Conservation (phyloP, 345 rosid species). For the Citrus sp. region DNA sequence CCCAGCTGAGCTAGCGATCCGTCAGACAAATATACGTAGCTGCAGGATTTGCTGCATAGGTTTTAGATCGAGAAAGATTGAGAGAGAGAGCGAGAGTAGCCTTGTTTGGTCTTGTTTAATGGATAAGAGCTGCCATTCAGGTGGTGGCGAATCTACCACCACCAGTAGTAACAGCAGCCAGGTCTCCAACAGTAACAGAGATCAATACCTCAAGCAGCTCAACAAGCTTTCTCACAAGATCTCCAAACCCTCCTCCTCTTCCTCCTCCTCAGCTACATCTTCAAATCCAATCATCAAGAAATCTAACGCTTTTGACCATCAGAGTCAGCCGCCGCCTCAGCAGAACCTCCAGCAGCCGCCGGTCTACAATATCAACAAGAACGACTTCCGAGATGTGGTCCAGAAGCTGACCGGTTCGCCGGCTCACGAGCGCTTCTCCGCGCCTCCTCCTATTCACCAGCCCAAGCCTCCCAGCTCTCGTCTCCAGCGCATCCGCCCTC, state of each 20-base stretch:
- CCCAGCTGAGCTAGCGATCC: no score
- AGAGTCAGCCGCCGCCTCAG: conserved; percentile 18
- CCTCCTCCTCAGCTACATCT: neutral
- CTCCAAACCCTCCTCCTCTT: conserved; percentile 36
- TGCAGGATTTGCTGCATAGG: no score
- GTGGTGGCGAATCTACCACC: conserved; percentile 44
- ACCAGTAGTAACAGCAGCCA: conserved; percentile 18
- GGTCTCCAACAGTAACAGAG: conserved; percentile 21
- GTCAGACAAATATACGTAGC: no score
- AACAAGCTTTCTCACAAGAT: conserved; percentile 85
- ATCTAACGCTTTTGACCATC: conserved; percentile 34
- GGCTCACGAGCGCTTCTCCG: conserved; percentile 67
- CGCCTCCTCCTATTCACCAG: conserved; percentile 71
- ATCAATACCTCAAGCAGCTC: conserved; percentile 59
- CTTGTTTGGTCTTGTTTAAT: conserved; percentile 15
- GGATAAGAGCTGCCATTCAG: conserved; percentile 61
- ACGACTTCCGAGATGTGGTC: conserved; percentile 86
- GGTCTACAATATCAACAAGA: conserved; percentile 90
- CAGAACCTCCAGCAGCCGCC: conserved; percentile 74
- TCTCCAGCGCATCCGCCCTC: conserved; percentile 91
- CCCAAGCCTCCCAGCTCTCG: conserved; percentile 82
- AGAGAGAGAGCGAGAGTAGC: no score
- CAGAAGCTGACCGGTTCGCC: conserved; percentile 96
- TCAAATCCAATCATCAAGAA: conserved; percentile 30
- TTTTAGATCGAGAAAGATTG: no score